These are phyloP conservation scores for Cryphonectria radicalis DNA, from an alignment of 2,329 filamentous ascomycete genomes.

Conservation along the genomic window DNA sequence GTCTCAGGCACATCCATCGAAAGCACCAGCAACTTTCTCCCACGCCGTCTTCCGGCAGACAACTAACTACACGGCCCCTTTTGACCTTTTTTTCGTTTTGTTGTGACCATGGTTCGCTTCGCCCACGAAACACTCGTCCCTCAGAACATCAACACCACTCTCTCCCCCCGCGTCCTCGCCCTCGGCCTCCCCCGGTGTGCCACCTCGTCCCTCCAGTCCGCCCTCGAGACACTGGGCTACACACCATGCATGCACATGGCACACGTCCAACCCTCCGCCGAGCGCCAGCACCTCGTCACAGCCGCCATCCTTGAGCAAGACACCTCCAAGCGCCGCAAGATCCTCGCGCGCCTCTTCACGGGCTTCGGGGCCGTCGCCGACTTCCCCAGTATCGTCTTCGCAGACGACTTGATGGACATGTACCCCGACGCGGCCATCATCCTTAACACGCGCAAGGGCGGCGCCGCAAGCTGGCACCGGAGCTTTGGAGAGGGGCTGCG, in stretches of 20 bases:
- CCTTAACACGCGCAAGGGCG: conserved; percentile 35
- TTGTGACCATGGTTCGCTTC: conserved; percentile 24
- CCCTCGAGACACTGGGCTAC: conserved; percentile 38
- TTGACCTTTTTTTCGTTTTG: too few relatives aligned
- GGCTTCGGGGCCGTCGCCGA: conserved; percentile 37
- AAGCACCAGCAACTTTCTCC: neutral
- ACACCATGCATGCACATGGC: conserved; percentile 41
- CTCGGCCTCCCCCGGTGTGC: conserved; percentile 41
- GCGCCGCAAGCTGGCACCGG: conserved; percentile 17
- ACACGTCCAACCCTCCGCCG: conserved; percentile 31
- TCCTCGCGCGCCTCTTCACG: conserved; percentile 39
- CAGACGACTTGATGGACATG: conserved; percentile 44
- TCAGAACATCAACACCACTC: conserved; percentile 8
- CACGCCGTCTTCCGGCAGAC: neutral
- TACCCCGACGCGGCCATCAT: conserved; percentile 42
- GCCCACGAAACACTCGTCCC: conserved; percentile 22
- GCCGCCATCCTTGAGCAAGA: conserved; percentile 38
- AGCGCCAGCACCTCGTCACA: conserved; percentile 35
- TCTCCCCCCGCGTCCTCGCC: conserved; percentile 17
- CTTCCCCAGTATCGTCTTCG: conserved; percentile 40
- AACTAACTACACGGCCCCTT: too few relatives aligned
- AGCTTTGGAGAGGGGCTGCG: conserved; percentile 25
- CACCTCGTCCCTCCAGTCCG: conserved; percentile 42
- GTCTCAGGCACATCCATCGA: neutral
- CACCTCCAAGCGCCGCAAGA: conserved; percentile 34